Base-by-base conservation (phyloP, 2,329 filamentous ascomycete species). In the Xylariaceae sp. region DNA sequence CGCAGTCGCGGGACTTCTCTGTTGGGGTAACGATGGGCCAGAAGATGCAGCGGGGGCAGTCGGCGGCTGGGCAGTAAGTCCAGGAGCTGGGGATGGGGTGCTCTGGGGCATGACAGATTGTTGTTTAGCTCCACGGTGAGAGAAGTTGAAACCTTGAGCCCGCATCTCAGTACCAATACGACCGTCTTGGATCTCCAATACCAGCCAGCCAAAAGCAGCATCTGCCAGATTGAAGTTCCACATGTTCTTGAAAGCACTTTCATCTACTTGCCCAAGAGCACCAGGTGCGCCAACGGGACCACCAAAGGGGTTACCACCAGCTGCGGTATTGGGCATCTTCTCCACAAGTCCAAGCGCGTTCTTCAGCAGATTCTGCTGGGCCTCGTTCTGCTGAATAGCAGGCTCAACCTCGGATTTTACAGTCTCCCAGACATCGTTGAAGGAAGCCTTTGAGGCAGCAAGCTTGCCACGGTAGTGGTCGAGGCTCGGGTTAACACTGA, bases 211-310 rank as follows among this genome's bases (percentile, higher is more conserved):
- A 70, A 97, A 99, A 26, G 94, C 92, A 53, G 94, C 94, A 76
- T 99, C 94, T 32, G 94, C 94, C 62, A 99, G 74, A 72, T 97
- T 97, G 76, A 99, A 99, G 73, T 99, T 99, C 94, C 94, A 99
- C 94, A 97, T 97, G 71, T 99, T 99, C 79, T 99, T 99, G 81
- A 99, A 99, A 1, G 94, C 94, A 66, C 91, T 96, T 77, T 99
- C 94, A 60, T 99, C 94, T 19, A 99, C 91, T 67, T 95, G 89
- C 34, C 94, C 94, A 49, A 89, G 86, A 55, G 83, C 81, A 51
- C 80, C 76, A 49, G 84, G 85, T 40, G 87, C 88, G 48, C 85
- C 83, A 51, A 86, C 83, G 32, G 89, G 89, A 11, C 92, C 92
- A 44, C 94, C 94, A 67, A 99, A 99, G 4, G 94, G 94, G 70